Evolutionary conservation across 179 eudicot species (phyloP).

Genomic region (Sideroxylon spinosum): DNA sequence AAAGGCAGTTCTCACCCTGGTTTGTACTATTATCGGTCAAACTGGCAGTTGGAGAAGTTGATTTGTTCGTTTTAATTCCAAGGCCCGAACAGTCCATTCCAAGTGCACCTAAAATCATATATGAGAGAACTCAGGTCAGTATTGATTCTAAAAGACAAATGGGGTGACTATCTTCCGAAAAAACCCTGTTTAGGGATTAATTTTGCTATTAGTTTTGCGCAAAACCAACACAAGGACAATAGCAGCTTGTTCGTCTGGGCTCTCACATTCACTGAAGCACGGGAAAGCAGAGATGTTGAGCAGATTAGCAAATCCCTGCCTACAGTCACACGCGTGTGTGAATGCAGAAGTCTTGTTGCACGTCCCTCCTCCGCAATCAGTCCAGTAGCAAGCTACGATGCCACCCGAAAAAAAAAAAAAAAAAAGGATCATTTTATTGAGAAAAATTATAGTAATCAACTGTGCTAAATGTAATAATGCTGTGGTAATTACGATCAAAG

Average conservation of each 20-base stretch:
- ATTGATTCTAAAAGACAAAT: no score
- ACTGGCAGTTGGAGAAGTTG: no score
- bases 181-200: no score
- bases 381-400: not conserved
- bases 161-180: no score
- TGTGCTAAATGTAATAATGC: not conserved
- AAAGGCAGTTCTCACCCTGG: no score
- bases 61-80: no score
- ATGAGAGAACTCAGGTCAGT: no score
- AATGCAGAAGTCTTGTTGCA: not conserved
- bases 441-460: not conserved
- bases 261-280: not conserved
- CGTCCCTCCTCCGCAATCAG: not conserved
- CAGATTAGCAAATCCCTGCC: not conserved
- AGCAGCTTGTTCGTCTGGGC: not conserved
- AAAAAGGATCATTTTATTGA: not conserved
- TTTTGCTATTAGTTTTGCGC: no score
- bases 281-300: not conserved
- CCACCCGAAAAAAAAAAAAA: not conserved
- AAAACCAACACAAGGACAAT: no score
- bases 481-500: constrained; percentile 33
- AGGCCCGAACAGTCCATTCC: no score
- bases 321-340: not conserved
- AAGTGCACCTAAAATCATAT: no score
- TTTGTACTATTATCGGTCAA: no score